Base-by-base conservation (phyloP, 129 eudicot genomes). In the Tagetes patula region DNA sequence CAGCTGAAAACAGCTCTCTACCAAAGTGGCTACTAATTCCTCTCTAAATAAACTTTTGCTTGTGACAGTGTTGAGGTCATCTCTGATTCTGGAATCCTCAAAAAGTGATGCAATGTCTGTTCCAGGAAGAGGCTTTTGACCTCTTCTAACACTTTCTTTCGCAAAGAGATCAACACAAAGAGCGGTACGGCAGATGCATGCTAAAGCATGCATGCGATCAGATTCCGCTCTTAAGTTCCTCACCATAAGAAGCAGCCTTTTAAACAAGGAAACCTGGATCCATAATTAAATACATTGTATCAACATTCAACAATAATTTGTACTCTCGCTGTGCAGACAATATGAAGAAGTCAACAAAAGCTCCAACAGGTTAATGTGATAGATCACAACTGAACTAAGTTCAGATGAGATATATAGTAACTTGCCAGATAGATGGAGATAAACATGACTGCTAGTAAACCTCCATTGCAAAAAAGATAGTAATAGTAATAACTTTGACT, bases 161-260 rank as follows among this genome's bases (percentile, higher is more conserved):
- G 96, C 95, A 63, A 92, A 92, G 61, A 92, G 98, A 80, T 92
- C 96, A 61, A 92, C 98, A 82, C 96, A 89, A 38, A 92, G 96
- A 71, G 98, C 96, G 32, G 98, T 92, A 33, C 98, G 89, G 74
- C 98, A 89, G 72, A 92, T 92, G 73, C 98, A 92, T 50, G 98
- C 98, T 82, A 92, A 79, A 61, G 98, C 98, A 82, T 92, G 98
- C 98, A 92, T 92, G 69, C 98, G 89, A 49, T 92, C 98, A 54
- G 98, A 92, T 73, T 92, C 98, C 61, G 98, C 98, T 75, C 98
- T 84, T 82, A 92, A 81, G 82, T 92, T 92, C 74, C 95, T 89
- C 73, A 92, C 98, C 98, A 92, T 92, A 56, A 85, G 90, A 92
- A 92, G 98, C 76, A 92, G 75, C 82, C 89, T 85, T 80, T 89